Evolutionary conservation across 2,329 filamentous ascomycete genomes (phyloP).

Genomic region (Phialemonium atrogriseum): DNA sequence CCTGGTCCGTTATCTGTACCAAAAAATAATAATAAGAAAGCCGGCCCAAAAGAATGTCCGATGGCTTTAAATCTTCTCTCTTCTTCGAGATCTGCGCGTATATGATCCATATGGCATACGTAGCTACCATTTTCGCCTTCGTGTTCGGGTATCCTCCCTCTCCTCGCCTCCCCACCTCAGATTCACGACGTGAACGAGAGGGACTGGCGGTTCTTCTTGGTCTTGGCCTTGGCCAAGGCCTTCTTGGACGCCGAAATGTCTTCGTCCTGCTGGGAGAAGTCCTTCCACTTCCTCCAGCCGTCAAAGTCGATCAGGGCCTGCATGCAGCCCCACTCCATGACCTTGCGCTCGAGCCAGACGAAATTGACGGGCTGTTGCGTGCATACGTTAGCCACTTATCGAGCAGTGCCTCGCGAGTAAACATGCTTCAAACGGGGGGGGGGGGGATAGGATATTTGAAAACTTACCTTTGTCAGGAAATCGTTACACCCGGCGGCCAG

Average conservation of each 20-base stretch:
- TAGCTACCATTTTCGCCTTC: no score
- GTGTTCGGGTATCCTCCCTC: no score
- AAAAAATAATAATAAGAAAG: no score
- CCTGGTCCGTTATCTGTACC: no score
- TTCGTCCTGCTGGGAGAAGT: constrained; percentile 50
- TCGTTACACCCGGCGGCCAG: constrained; percentile 95
- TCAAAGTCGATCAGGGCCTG: constrained; percentile 98
- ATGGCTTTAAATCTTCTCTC: no score
- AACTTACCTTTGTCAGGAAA: constrained; percentile 84
- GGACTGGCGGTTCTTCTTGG: constrained; percentile 11
- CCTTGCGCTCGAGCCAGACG: constrained; percentile 93
- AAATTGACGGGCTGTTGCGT: constrained; percentile 78
- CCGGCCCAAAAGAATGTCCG: no score
- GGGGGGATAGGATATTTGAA: neutral
- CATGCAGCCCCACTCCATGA: constrained; percentile 99
- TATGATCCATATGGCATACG: no score
- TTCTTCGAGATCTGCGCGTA: no score
- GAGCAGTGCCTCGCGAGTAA: neutral
- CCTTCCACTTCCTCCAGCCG: constrained; percentile 96
- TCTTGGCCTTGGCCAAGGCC: constrained; percentile 9
- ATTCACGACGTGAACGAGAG: no score
- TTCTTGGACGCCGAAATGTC: constrained; percentile 23
- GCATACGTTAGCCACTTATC: constrained; percentile 12
- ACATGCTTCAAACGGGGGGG: neutral
- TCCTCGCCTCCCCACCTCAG: no score